These are phyloP conservation scores for Misopates orontium DNA, from an alignment of 257 asterid genomes.

Conservation along the genomic window DNA sequence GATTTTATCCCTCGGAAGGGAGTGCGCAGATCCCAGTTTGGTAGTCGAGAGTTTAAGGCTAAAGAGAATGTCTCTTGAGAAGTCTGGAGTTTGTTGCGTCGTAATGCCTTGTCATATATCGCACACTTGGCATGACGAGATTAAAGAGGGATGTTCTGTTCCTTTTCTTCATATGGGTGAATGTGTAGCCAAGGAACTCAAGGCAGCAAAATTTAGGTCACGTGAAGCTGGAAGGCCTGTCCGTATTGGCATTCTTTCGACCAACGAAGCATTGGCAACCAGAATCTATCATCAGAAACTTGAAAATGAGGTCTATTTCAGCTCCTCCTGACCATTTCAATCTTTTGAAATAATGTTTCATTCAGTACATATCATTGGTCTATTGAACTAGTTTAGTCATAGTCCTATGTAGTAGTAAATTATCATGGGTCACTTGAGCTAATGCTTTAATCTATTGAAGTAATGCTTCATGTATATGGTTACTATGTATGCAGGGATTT, in stretches of 20 bases:
- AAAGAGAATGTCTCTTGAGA: constrained; percentile 59
- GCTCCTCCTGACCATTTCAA: background rate
- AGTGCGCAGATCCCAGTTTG: constrained; percentile 28
- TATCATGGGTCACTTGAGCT: too few species aligned
- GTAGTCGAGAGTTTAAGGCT: constrained; percentile 53
- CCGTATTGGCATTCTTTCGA: constrained; percentile 62
- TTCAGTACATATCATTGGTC: background rate
- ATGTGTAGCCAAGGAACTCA: constrained; percentile 74
- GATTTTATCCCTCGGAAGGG: constrained; percentile 37
- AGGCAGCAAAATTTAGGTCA: constrained; percentile 61
- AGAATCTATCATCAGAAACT: constrained; percentile 64
- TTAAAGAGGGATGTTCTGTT: constrained; percentile 58
- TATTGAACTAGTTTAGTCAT: too few species aligned
- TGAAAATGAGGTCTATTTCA: constrained; percentile 50
- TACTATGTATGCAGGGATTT: constrained; percentile 53
- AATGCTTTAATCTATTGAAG: background rate
- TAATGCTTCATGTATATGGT: background rate
- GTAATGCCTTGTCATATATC: constrained; percentile 75
- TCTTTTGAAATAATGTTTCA: background rate
- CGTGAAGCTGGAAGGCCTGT: constrained; percentile 66
- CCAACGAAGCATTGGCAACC: constrained; percentile 39
- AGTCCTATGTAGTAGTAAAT: too few species aligned
- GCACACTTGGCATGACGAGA: constrained; percentile 65
- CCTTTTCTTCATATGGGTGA: constrained; percentile 70
- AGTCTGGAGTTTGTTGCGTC: constrained; percentile 58